These are phyloP conservation scores for Phytophthora kernoviae DNA, from an alignment of 352 stramenopile genomes.

Conservation along the genomic window DNA sequence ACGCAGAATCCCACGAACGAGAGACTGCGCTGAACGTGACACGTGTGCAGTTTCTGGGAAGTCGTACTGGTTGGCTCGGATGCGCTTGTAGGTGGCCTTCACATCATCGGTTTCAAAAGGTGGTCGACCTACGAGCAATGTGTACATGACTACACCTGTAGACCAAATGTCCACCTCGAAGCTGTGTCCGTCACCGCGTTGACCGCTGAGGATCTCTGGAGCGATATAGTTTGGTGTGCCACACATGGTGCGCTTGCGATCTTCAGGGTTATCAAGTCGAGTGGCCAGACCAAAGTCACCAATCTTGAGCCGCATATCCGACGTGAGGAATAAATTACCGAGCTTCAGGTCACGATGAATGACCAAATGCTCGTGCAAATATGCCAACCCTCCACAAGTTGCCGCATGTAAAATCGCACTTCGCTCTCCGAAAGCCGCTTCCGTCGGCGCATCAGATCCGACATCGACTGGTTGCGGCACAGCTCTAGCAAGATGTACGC, in stretches of 20 bases:
- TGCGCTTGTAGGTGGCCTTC: conserved; percentile 98
- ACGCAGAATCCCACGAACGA: conserved; percentile 78
- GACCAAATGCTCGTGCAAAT: conserved; percentile 94
- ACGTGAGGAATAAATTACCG: conserved; percentile 97
- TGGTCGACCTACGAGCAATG: conserved; percentile 95
- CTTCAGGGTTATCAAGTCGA: conserved; percentile 78
- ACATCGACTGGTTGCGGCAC: conserved; percentile 96
- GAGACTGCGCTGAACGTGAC: conserved; percentile 72
- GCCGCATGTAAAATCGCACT: conserved; percentile 93
- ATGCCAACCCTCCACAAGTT: conserved; percentile 93
- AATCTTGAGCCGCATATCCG: conserved; percentile 96
- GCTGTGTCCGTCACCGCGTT: conserved; percentile 91
- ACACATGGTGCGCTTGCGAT: conserved; percentile 97
- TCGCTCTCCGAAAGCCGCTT: conserved; percentile 96
- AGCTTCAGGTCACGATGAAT: conserved; percentile 99
- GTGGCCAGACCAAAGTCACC: conserved; percentile 96
- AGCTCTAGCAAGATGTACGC: conserved; percentile 98
- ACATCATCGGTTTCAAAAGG: conserved; percentile 98
- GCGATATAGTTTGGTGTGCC: conserved; percentile 95
- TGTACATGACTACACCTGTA: conserved; percentile 98
- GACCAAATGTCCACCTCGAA: conserved; percentile 99
- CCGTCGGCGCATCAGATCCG: conserved; percentile 94
- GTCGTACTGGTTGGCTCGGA: conserved; percentile 95
- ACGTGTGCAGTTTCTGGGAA: conserved; percentile 93
- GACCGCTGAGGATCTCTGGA: conserved; percentile 92